phyloP scores from a whole-genome alignment of 768 basidiomycete species.

The Suillus lakei region DNA sequence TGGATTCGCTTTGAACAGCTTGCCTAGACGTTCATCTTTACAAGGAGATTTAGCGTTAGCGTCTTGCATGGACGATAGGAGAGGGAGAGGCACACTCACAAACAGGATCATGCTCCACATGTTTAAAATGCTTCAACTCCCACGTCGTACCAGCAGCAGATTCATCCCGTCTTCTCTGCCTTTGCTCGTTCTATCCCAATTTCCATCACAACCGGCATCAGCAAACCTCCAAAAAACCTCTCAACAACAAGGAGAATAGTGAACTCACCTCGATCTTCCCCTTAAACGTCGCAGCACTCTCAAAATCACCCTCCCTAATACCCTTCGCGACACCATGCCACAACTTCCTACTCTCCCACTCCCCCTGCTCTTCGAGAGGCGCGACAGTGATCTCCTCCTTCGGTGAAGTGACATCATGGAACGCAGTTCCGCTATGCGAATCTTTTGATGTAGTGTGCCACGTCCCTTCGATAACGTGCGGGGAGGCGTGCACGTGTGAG shows the following conservation, averaged over 20 bases:
- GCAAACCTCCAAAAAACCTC: background rate
- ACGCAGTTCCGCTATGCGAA: conserved; percentile 49
- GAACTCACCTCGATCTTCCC: conserved; percentile 70
- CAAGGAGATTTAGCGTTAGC: background rate
- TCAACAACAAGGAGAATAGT: background rate
- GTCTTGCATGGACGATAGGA: background rate
- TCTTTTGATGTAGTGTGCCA: conserved; percentile 76
- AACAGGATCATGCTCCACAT: conserved; percentile 68
- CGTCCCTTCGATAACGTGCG: conserved; percentile 73
- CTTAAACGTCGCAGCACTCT: conserved; percentile 89
- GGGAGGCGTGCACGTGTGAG: conserved; percentile 42
- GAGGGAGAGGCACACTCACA: conserved; percentile 53
- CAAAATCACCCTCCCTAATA: conserved; percentile 90
- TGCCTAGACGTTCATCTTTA: conserved; percentile 74
- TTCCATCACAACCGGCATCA: background rate
- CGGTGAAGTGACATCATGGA: conserved; percentile 76
- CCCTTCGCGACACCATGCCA: conserved; percentile 91
- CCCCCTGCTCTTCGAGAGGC: conserved; percentile 66
- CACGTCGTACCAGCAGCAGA: conserved; percentile 70
- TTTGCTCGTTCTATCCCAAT: conserved; percentile 87
- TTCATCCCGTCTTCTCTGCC: conserved; percentile 88
- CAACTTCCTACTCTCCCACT: conserved; percentile 85
- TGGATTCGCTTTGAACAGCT: conserved; percentile 63
- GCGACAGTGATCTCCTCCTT: conserved; percentile 78
- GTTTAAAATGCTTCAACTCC: conserved; percentile 78